A percentile compares a stretch with the other conserved stretches of the same genome.
These are phyloP conservation scores for Trypanosoma lewisi DNA, from an alignment of 208 protist genomes.

Conservation along the genomic window DNA sequence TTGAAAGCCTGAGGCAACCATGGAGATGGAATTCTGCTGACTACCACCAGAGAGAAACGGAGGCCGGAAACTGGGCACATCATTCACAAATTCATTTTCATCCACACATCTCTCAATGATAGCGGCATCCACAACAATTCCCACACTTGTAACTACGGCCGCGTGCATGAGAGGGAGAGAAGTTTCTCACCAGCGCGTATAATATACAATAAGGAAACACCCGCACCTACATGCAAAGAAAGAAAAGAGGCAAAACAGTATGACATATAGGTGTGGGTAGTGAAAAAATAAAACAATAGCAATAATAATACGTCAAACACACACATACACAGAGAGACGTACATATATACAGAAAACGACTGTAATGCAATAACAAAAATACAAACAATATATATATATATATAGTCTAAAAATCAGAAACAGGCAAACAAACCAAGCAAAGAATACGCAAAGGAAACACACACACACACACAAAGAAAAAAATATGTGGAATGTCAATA, in stretches of 20 bases:
- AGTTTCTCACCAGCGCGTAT: background rate
- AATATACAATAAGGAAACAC: constrained; percentile 1
- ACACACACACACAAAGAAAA: background rate
- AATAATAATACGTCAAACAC: constrained; percentile 13
- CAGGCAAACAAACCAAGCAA: constrained; percentile 10
- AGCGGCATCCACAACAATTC: constrained; percentile 38
- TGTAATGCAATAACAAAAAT: too few species aligned
- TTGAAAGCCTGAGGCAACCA: background rate
- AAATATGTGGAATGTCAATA: background rate
- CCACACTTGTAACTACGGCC: constrained; percentile 36
- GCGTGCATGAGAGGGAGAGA: constrained; percentile 30
- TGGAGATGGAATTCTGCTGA: background rate
- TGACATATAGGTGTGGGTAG: background rate
- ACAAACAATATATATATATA: too few species aligned
- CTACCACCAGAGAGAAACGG: background rate
- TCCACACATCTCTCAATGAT: constrained; percentile 29
- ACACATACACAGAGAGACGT: too few species aligned
- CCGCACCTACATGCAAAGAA: constrained; percentile 5
- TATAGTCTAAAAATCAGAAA: background rate
- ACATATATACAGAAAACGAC: too few species aligned
- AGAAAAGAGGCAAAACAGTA: constrained; percentile 9
- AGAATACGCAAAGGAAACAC: background rate
- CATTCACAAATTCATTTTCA: constrained; percentile 9
- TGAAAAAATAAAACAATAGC: background rate
- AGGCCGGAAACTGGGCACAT: background rate